Conservation (phyloP, 305 asterid species). For the Fraxinus floribunda region DNA sequence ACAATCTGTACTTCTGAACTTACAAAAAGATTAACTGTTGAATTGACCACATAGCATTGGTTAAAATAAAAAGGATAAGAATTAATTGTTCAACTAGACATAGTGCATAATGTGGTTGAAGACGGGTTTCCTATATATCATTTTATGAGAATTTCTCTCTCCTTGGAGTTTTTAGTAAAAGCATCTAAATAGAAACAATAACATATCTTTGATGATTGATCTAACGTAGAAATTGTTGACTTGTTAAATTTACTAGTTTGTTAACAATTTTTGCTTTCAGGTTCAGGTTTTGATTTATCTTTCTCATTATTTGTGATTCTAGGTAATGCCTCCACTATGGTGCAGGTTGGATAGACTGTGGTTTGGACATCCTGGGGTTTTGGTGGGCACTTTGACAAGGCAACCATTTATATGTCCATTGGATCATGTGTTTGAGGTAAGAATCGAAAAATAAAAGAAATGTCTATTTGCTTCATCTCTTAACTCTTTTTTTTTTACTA, state of each 20-base stretch:
- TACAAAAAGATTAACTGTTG: background rate
- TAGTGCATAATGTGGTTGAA: background rate
- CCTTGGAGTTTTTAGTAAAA: background rate
- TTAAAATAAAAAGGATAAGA: background rate
- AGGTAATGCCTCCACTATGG: slow-evolving; percentile 99
- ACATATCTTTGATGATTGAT: background rate
- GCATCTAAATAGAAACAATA: background rate
- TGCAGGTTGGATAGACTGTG: slow-evolving; percentile 99
- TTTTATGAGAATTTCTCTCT: background rate
- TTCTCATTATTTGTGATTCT: slow-evolving; percentile 55
- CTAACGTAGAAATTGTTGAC: background rate
- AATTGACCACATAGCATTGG: background rate
- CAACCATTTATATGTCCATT: slow-evolving; percentile 94
- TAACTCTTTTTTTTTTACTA: background rate
- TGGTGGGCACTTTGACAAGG: slow-evolving; percentile 76
- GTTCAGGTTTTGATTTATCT: background rate
- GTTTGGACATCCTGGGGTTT: slow-evolving; percentile 96
- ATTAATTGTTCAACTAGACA: background rate
- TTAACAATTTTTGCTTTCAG: background rate
- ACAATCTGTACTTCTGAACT: background rate
- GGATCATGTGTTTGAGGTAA: slow-evolving; percentile 93
- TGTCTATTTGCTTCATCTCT: background rate
- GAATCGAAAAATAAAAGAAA: background rate
- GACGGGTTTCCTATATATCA: background rate
- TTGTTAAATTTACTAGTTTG: background rate